Conservation (phyloP, 139 green algal species). For the Yamagishiella unicocca region DNA sequence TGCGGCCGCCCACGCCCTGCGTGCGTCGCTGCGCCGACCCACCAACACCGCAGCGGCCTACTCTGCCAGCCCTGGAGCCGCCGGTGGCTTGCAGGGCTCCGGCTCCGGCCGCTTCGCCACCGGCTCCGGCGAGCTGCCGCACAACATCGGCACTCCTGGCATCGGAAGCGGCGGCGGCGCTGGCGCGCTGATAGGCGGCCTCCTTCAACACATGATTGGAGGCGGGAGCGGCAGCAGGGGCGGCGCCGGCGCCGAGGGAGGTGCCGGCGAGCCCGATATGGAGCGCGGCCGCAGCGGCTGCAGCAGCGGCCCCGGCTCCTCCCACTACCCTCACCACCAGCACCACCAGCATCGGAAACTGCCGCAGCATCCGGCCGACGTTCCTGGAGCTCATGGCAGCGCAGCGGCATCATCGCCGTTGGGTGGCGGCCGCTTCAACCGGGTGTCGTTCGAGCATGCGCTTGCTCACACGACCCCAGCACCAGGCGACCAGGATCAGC, state of each 20-base stretch:
- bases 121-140: slow-evolving; percentile 2
- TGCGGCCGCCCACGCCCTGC: slow-evolving; percentile 14
- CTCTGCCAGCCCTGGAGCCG: too few relatives aligned
- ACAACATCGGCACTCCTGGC: not conserved
- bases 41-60: not conserved
- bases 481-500: not conserved
- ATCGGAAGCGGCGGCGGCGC: not conserved
- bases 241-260: not conserved
- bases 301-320: not conserved
- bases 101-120: not conserved
- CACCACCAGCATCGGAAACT: slow-evolving; percentile 25
- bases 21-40: not conserved
- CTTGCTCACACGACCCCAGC: not conserved
- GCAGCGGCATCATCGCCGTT: not conserved
- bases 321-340: slow-evolving; percentile 11
- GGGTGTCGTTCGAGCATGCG: not conserved
- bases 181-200: not conserved
- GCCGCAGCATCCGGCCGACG: slow-evolving; percentile 17
- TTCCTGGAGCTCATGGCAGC: not conserved
- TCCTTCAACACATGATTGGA: not conserved
- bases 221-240: not conserved
- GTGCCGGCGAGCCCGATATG: not conserved
- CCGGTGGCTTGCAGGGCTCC: not conserved
- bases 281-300: not conserved
- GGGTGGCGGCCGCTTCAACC: not conserved